Evolutionary conservation across 257 asterid genomes (phyloP).

Genomic region (Craterostigma plantagineum): DNA sequence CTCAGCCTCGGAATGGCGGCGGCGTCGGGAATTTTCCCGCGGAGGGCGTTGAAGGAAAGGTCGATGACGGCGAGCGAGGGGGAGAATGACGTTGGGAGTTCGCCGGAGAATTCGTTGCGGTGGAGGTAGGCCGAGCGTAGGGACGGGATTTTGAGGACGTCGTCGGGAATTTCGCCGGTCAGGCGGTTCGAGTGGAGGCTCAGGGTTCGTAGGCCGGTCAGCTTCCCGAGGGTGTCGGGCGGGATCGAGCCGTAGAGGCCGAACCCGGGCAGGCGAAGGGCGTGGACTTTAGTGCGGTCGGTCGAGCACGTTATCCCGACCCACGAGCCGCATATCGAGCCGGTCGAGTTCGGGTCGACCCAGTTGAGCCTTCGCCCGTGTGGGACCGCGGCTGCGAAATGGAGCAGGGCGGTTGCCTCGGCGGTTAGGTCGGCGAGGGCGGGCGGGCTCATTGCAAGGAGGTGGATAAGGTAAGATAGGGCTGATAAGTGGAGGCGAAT

Average conservation of each 20-base stretch:
- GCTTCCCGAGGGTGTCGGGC: slow-evolving; percentile 31
- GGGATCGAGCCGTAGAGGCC: slow-evolving; percentile 75
- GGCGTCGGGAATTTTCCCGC: slow-evolving; percentile 22
- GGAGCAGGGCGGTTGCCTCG: slow-evolving; percentile 49
- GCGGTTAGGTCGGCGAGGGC: slow-evolving; percentile 18
- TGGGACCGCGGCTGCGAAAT: slow-evolving; percentile 44
- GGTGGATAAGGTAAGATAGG: background rate
- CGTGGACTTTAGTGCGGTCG: slow-evolving; percentile 39
- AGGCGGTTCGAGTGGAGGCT: slow-evolving; percentile 64
- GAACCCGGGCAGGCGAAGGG: slow-evolving; percentile 58
- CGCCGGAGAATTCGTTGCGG: slow-evolving; percentile 65
- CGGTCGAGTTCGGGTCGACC: slow-evolving; percentile 15
- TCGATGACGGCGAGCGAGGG: slow-evolving; percentile 37
- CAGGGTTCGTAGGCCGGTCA: slow-evolving; percentile 45
- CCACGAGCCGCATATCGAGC: slow-evolving; percentile 56
- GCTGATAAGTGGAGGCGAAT: background rate
- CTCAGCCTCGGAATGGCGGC: slow-evolving; percentile 22
- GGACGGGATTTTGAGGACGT: slow-evolving; percentile 42
- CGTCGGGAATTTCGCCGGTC: slow-evolving; percentile 48
- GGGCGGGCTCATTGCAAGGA: background rate
- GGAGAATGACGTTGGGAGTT: slow-evolving; percentile 29
- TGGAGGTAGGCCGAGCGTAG: slow-evolving; percentile 56
- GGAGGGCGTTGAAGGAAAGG: slow-evolving; percentile 52
- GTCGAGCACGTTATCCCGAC: slow-evolving; percentile 48
- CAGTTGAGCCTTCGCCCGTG: slow-evolving; percentile 63